A percentile compares a stretch with the other conserved stretches of the same genome.
Conservation (phyloP, 768 basidiomycete genomes). For the Leccinum broughii region DNA sequence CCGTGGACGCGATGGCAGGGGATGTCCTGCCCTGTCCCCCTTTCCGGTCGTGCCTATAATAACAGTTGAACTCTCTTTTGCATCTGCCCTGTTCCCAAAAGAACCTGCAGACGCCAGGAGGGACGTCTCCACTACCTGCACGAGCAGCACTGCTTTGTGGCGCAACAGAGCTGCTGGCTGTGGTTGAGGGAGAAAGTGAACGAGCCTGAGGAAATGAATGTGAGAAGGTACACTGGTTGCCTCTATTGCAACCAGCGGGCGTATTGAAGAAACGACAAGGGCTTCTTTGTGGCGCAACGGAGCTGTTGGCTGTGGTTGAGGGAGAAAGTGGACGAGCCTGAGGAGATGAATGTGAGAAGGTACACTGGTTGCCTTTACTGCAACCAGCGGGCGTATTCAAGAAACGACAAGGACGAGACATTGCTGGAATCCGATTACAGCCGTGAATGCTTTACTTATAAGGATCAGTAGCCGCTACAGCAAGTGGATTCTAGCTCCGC, state of each 20-base stretch:
- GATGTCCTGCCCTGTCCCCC: constrained; percentile 5
- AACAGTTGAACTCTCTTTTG: constrained; percentile 46
- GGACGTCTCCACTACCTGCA: constrained; percentile 11
- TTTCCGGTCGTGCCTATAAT: constrained; percentile 38
- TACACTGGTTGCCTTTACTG: constrained; percentile 42
- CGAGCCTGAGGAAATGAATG: constrained; percentile 19
- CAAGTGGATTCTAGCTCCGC: not conserved
- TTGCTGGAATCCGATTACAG: not conserved
- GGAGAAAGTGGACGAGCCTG: constrained; percentile 4
- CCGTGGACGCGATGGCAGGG: constrained; percentile 1
- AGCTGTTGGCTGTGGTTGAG: constrained; percentile 13
- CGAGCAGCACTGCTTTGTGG: not conserved
- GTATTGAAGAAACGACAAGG: constrained; percentile 43
- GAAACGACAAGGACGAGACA: constrained; percentile 42
- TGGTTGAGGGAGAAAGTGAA: constrained; percentile 8
- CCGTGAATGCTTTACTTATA: not conserved
- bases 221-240: constrained; percentile 40
- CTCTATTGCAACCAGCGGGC: constrained; percentile 49
- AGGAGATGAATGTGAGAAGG: constrained; percentile 31
- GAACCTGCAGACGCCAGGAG: constrained; percentile 44
- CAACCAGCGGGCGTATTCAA: constrained; percentile 48
- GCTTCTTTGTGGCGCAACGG: constrained; percentile 1
- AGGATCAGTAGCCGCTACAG: not conserved
- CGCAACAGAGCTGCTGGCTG: constrained; percentile 4
- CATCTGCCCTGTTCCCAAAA: constrained; percentile 52